Conservation (phyloP, 2,329 filamentous ascomycete genomes). For the Exserohilum rostratum region DNA sequence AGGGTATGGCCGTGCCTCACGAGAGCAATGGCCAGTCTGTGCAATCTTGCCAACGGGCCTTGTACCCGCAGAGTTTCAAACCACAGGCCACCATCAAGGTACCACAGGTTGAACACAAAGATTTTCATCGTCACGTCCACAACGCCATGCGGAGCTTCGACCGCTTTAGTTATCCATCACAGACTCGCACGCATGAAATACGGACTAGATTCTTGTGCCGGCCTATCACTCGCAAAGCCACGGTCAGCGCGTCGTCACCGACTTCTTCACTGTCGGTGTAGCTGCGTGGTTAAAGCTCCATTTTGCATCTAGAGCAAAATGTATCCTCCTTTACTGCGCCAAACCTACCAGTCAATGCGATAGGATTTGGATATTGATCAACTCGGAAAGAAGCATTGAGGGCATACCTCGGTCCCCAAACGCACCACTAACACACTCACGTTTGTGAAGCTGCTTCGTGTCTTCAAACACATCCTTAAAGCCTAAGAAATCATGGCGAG, state of each 20-base stretch:
- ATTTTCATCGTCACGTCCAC: conserved; percentile 43
- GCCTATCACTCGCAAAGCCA: neutral
- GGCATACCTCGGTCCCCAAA: neutral
- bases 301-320: neutral
- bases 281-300: neutral
- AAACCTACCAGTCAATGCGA: too few species aligned
- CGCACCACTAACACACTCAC: neutral
- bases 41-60: conserved; percentile 26
- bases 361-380: too few species aligned
- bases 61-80: conserved; percentile 21
- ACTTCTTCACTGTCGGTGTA: neutral
- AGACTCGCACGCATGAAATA: neutral
- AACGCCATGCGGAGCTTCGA: conserved; percentile 36
- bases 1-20: neutral
- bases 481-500: conserved; percentile 27
- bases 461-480: conserved; percentile 33
- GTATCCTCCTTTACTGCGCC: neutral
- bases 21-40: conserved; percentile 23
- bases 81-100: conserved; percentile 28
- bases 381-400: neutral
- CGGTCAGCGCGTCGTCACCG: neutral
- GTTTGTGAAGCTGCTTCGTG: conserved; percentile 11
- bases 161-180: conserved; percentile 28
- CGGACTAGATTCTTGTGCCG: conserved; percentile 4
- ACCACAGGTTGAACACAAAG: conserved; percentile 35